Base-by-base conservation (phyloP, 176 grass and related monocot species). In the Paspalum notatum region DNA sequence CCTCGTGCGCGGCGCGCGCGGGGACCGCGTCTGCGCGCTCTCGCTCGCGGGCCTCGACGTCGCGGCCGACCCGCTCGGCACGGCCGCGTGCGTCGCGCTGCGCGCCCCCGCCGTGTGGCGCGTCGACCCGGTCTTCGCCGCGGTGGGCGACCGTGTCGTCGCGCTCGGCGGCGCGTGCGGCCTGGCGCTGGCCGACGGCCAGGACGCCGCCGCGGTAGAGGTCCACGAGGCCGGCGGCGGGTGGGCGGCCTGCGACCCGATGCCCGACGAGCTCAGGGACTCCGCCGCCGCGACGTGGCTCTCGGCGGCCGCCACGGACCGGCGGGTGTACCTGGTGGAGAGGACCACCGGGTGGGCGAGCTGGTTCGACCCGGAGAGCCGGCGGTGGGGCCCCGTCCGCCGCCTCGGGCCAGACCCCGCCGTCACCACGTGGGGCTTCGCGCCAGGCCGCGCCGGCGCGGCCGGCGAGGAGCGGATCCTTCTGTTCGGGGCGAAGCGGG, bases 211-310 rank as follows among this genome's bases (percentile, higher is more conserved):
- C 2, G 84, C 71, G 4, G 95, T 95, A 58, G 95, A 98, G 71
- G 92, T 98, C 63, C 83, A 88, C 27, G 85, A 92, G 1, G 32
- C 37, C 27, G 76, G 38, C 21, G 78, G 62, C 7, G 57, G 27
- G 11, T 99, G 96, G 96, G 47, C 82, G 16, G 4, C 72, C 4
- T 86, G 88, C 25, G 90, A 95, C 5, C 66, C 92, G n/a, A 86
- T 99, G 78, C 96, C 96, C 0, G 57, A 46, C 9, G 62, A 46
- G 25, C 86, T 95, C 50, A 69, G 75, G 4, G 89, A 84, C 39
- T 95, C 90, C 9, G 65, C 90, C 1, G 87, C 90, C 0, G 88
- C 93, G n/a, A 85, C 88, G 14, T 97, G 88, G 90, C 74, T 95
- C 44, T 93, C 96, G 6, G 84, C 48, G 8, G 92, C 86, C 4